phyloP scores from a whole-genome alignment of 2,329 filamentous ascomycete species.

The Colletotrichum sp. region DNA sequence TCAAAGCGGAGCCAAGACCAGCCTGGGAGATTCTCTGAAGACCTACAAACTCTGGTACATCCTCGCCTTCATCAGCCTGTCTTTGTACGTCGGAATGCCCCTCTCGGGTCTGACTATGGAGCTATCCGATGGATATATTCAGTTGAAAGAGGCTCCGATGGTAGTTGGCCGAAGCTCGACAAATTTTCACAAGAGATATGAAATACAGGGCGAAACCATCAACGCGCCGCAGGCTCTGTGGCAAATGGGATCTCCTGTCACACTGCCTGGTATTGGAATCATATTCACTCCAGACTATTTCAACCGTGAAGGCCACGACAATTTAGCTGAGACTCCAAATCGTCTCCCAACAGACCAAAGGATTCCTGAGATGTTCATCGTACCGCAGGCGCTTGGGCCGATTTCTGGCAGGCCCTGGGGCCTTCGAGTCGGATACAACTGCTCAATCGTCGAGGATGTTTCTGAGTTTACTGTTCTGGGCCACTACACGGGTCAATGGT shows the following conservation, averaged over 20 bases:
- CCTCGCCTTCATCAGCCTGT: slow-evolving; percentile 4
- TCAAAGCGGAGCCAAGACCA: fast-evolving
- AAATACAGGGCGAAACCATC: fast-evolving
- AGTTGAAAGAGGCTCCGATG: neutral
- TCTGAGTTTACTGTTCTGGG: slow-evolving; percentile 20
- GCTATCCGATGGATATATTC: slow-evolving; percentile 20
- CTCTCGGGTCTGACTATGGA: slow-evolving; percentile 20
- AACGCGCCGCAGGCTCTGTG: neutral
- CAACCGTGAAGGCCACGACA: neutral
- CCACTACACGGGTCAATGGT: neutral
- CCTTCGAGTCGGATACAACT: slow-evolving; percentile 15
- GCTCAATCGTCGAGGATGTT: neutral
- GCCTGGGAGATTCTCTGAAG: neutral
- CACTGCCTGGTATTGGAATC: slow-evolving; percentile 15
- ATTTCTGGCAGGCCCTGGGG: slow-evolving; percentile 17
- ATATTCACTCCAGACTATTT: slow-evolving; percentile 6
- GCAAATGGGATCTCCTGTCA: neutral
- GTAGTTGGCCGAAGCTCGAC: slow-evolving; percentile 3
- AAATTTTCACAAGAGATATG: neutral
- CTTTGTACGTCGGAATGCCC: slow-evolving; percentile 18
- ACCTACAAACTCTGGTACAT: slow-evolving; percentile 10
- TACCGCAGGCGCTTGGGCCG: slow-evolving; percentile 11
- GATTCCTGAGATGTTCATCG: slow-evolving; percentile 20
- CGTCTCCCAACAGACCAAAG: neutral
- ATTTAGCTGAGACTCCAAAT: slow-evolving; percentile 2